A percentile compares a stretch with the other conserved stretches of the same genome.
phyloP scores from a whole-genome alignment of 164 flowering plant species.

The Brasenia schreberi region DNA sequence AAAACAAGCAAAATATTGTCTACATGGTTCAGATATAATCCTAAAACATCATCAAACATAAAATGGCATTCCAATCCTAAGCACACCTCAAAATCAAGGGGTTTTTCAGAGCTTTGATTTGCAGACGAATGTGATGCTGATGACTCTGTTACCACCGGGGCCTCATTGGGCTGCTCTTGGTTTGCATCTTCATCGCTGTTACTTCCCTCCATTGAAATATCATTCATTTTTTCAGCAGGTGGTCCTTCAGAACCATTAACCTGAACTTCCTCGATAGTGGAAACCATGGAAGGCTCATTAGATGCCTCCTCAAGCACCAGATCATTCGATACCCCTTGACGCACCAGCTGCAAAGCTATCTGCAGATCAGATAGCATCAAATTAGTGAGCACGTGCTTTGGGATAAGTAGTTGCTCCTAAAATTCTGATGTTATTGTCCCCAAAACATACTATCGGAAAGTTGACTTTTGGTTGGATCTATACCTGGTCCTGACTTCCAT shows the following conservation, averaged over 20 bases:
- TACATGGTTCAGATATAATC: not conserved
- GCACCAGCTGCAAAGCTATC: constrained; percentile 84
- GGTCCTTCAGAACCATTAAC: constrained; percentile 12
- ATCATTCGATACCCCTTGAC: constrained; percentile 31
- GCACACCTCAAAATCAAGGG: constrained; percentile 29
- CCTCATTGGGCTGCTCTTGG: constrained; percentile 9
- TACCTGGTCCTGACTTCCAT: too few relatives aligned
- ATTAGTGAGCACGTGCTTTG: not conserved
- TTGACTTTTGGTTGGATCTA: too few relatives aligned
- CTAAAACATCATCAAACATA: not conserved
- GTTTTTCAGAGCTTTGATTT: constrained; percentile 17
- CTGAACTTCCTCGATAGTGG: constrained; percentile 12
- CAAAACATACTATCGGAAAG: too few relatives aligned
- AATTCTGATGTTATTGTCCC: too few relatives aligned
- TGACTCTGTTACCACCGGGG: constrained; percentile 9
- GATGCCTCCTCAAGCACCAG: constrained; percentile 56
- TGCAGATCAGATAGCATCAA: constrained; percentile 12
- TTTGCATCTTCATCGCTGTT: not conserved
- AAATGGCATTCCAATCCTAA: not conserved
- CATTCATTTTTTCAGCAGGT: constrained; percentile 9
- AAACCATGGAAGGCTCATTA: constrained; percentile 21
- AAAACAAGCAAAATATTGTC: not conserved
- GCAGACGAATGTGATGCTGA: constrained; percentile 9
- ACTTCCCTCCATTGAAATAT: constrained; percentile 15
- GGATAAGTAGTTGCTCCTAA: not conserved